Evolutionary conservation across 1,139 yeast genomes (phyloP), one percentile per base, ranked within the genome.

Genomic region (Taiozyma onychis): DNA sequence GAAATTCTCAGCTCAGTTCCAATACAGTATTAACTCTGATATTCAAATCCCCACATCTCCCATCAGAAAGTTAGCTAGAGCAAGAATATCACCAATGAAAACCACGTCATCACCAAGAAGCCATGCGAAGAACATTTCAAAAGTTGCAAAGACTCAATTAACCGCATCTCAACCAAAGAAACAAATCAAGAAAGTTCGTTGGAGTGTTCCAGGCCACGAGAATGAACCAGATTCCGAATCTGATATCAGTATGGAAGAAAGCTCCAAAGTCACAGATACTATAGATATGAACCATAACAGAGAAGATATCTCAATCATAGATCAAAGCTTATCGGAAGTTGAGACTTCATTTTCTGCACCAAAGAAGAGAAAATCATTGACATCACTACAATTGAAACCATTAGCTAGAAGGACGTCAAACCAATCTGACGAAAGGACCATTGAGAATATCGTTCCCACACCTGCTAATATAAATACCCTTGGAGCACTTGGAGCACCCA

Each of bases 131-230:
- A 56, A 50, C 21, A 49, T 48, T 4, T 41, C 55, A 3, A 53
- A 44, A 24, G 47, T 50, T 18, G 46, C 21, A 18, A 54, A 49
- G 39, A 48, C 51, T 4, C 24, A 22, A 18, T 18, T 37, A 37
- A 16, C 14, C 7, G 8, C 41, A 7, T 7, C 14, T 7, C 39
- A 35, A 4, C 14, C 41, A 8, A 59, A 51, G 24, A 11, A 54
- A 48, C 48, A 55, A 1, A 41, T 50, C 3, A 72, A 70, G 49
- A 70, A 67, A 47, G 76, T 73, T 0, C 69, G 74, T 47, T 72
- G 76, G 72, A 74, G 70, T 53, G 67, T 68, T 2, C 71, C 71
- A 8, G 63, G 26, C 14, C 30, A 46, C 14, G 48, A 49, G 6
- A 24, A 47, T 30, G 48, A 49, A 54, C 41, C 26, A 27, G 57